Evolutionary conservation across 2,329 filamentous ascomycete species (phyloP), one percentile per base, ranked within the genome.

Genomic region (Pyricularia grisea): DNA sequence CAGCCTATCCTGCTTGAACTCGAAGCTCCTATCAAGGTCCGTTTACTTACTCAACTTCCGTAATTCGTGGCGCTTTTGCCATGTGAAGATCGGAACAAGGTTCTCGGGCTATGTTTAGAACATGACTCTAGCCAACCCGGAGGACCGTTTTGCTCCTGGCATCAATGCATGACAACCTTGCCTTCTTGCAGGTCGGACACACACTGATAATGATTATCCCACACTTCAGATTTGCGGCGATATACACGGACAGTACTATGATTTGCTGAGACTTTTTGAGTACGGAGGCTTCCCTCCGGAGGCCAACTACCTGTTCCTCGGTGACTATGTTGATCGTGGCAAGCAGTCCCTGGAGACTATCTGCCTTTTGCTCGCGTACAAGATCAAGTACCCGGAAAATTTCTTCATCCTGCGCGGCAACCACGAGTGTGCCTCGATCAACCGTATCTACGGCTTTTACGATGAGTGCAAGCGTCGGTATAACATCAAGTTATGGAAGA

Each of bases 401-500:
- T 98, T 99, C 84, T 99, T 99, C 85, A 92, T 99, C 74, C 88
- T 99, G 70, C 93, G 95, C 74, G 95, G 95, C 72, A 99, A 99
- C 85, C 95, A 99, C 85, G 95, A 99, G 82, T 98, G 95, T 83
- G 95, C 95, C 70, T 97, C 92, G 68, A 97, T 99, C 85, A 99
- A 97, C 85, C 93, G 95, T 78, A 97, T 98, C 81, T 99, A 99
- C 80, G 95, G 95, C 71, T 99, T 99, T 85, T 99, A 99, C 85
- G 95, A 99, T 78, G 94, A 99, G 82, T 99, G 94, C 90, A 99
- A 99, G 86, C 91, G 95, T 78, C 88, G 94, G 75, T 98, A 97
- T 85, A 99, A 98, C 83, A 97, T 98, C 85, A 98, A 98, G 88
- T 87, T 98, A 71, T 98, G 94, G 94, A 99, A 99, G 88, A 98